These are phyloP conservation scores for Bocquillonia castaneifolia DNA, from an alignment of 441 rosid genomes.

Conservation along the genomic window DNA sequence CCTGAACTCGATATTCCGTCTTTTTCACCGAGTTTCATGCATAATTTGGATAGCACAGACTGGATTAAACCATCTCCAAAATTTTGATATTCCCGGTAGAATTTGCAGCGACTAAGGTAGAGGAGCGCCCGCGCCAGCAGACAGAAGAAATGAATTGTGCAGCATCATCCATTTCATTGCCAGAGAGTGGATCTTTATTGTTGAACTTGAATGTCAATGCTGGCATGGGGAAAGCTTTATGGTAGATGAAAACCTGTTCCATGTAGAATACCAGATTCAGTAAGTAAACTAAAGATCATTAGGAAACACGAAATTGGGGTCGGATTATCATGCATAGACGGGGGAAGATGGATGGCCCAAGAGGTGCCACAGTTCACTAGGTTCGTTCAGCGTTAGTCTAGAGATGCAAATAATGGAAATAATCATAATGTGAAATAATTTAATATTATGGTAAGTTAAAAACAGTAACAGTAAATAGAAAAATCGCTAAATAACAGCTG, in stretches of 20 bases:
- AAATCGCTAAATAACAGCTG: too few species aligned
- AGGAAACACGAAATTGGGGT: background rate
- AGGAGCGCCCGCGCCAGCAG: constrained; percentile 87
- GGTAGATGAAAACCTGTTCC: constrained; percentile 80
- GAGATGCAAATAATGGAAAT: too few species aligned
- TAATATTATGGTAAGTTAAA: too few species aligned
- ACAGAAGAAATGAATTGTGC: constrained; percentile 82
- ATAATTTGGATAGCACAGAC: constrained; percentile 4
- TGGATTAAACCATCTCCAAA: constrained; percentile 71
- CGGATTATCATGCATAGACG: too few species aligned
- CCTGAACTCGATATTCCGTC: background rate
- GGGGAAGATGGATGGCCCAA: too few species aligned
- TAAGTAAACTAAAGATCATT: background rate
- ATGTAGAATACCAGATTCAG: background rate
- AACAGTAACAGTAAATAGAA: too few species aligned
- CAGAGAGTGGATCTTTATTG: constrained; percentile 49
- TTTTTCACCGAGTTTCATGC: background rate
- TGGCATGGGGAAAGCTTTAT: constrained; percentile 98
- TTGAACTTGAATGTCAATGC: constrained; percentile 74
- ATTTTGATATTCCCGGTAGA: constrained; percentile 93
- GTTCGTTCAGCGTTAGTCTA: too few species aligned
- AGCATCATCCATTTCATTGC: constrained; percentile 61
- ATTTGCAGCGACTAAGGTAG: constrained; percentile 87
- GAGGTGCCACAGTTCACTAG: too few species aligned
- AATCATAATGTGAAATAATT: too few species aligned